These are phyloP conservation scores for Blastocystis sp. DNA, from an alignment of 352 stramenopile species.

Conservation along the genomic window DNA sequence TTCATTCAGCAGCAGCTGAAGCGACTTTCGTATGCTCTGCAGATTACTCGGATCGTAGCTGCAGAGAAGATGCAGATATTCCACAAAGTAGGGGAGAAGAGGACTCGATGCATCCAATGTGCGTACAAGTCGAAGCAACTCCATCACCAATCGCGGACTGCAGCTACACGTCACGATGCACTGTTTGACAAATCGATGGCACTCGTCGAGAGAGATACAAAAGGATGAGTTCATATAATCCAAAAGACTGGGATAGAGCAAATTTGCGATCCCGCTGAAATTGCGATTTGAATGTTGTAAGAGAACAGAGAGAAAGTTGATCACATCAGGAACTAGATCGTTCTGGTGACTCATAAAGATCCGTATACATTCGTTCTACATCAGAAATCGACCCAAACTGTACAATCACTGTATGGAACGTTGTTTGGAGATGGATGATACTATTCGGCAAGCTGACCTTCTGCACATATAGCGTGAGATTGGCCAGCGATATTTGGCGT, in stretches of 20 bases:
- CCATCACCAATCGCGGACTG: background rate
- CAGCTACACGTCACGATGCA: background rate
- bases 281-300: background rate
- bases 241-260: background rate
- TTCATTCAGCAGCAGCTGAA: background rate
- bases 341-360: background rate
- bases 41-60: background rate
- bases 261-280: background rate
- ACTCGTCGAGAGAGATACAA: too few species aligned
- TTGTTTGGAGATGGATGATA: background rate
- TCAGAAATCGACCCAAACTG: background rate
- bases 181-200: background rate
- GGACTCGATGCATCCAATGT: background rate
- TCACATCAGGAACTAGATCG: background rate
- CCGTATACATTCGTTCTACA: background rate
- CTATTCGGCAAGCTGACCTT: background rate
- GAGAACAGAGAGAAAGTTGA: background rate
- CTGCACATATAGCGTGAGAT: background rate
- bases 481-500: background rate
- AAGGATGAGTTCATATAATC: background rate
- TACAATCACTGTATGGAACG: background rate
- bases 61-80: background rate
- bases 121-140: background rate
- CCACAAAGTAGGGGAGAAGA: background rate
- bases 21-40: background rate